Conservation (phyloP, 495 filamentous ascomycete species). For the Hypoxylon fragiforme region DNA sequence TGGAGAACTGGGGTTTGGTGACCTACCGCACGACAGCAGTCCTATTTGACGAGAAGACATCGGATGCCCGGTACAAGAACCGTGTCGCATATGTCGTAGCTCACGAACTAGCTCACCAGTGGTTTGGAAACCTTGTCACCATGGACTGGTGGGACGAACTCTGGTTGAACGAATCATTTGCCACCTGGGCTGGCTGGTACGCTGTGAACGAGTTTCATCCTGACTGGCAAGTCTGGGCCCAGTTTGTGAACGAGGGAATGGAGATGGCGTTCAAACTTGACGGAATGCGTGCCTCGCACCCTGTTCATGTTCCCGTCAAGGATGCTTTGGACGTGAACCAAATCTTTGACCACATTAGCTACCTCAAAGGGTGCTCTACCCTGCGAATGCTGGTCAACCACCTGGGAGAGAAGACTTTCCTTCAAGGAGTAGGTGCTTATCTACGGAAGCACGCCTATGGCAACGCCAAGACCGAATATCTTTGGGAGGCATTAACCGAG, state of each 20-base stretch:
- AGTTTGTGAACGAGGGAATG: constrained; percentile 91
- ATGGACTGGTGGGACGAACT: constrained; percentile 94
- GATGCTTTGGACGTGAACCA: constrained; percentile 93
- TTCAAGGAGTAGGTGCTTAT: constrained; percentile 85
- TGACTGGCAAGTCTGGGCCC: constrained; percentile 92
- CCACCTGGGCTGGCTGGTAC: constrained; percentile 97
- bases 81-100: constrained; percentile 92
- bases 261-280: constrained; percentile 90
- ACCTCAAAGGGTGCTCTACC: constrained; percentile 91
- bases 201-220: constrained; percentile 90
- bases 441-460: constrained; percentile 84
- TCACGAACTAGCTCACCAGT: constrained; percentile 95
- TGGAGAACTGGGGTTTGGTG: constrained; percentile 92
- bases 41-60: constrained; percentile 87
- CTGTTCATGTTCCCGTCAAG: constrained; percentile 89
- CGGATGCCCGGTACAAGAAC: constrained; percentile 84
- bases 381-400: constrained; percentile 92
- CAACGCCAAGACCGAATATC: constrained; percentile 92
- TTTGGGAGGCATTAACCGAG: constrained; percentile 89
- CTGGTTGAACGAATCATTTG: constrained; percentile 97
- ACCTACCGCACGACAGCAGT: constrained; percentile 95
- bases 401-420: constrained; percentile 81
- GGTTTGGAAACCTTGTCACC: constrained; percentile 96
- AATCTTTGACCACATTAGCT: constrained; percentile 94
- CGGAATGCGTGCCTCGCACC: constrained; percentile 84